Conservation (phyloP, 495 filamentous ascomycete genomes). For the Articulospora tetracladia region DNA sequence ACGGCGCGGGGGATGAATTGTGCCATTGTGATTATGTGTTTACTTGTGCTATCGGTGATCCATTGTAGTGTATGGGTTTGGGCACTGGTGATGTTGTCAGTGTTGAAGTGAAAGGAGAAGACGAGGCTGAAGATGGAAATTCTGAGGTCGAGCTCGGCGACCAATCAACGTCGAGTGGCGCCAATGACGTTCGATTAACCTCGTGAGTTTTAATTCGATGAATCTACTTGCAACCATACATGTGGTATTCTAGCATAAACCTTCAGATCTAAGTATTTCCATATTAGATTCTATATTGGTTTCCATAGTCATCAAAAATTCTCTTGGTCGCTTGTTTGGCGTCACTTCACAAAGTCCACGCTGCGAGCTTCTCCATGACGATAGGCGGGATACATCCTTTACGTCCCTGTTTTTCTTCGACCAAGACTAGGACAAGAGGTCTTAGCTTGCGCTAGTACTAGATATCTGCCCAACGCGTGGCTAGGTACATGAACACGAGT, state of each 20-base stretch:
- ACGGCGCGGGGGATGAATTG: conserved; percentile 67
- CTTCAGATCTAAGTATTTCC: too few relatives aligned
- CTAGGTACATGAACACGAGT: not conserved
- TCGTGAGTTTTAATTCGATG: too few relatives aligned
- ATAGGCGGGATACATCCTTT: not conserved
- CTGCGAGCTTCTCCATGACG: not conserved
- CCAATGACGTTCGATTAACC: not conserved
- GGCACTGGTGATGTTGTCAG: not conserved
- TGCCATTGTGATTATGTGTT: conserved; percentile 13
- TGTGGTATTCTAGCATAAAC: too few relatives aligned
- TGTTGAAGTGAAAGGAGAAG: not conserved
- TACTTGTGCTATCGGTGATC: conserved; percentile 6
- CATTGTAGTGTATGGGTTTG: conserved; percentile 4
- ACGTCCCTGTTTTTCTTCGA: not conserved
- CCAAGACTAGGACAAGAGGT: not conserved
- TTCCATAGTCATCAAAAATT: too few relatives aligned
- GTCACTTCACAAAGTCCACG: not conserved
- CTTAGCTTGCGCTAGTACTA: not conserved
- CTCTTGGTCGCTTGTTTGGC: too few relatives aligned
- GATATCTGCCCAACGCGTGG: not conserved
- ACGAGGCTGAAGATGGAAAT: conserved; percentile 14
- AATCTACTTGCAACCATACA: not conserved
- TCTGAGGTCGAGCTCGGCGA: conserved; percentile 1
- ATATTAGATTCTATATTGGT: too few relatives aligned
- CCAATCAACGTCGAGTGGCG: conserved; percentile 6